These are phyloP conservation scores for Hyphodiscus hymeniophilus DNA, from an alignment of 495 filamentous ascomycete species.

Conservation along the genomic window DNA sequence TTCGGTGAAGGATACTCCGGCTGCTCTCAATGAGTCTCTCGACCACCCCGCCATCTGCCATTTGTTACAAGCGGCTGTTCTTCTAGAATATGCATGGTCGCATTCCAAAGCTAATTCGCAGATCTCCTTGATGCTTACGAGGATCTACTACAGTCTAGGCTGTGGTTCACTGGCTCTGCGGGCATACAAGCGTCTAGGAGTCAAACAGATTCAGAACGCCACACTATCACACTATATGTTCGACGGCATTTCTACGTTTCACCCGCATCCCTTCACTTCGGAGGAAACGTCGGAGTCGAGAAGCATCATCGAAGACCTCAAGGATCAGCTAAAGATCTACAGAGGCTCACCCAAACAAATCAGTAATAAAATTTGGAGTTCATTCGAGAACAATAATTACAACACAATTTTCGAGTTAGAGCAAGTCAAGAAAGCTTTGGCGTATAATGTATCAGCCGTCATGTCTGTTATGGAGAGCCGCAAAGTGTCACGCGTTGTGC, in stretches of 20 bases:
- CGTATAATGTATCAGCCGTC: conserved; percentile 32
- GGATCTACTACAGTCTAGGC: conserved; percentile 39
- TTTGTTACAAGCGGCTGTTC: conserved; percentile 36
- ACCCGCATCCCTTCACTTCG: conserved; percentile 33
- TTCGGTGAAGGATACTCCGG: conserved; percentile 10
- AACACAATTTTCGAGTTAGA: conserved; percentile 33
- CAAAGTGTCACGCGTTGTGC: conserved; percentile 30
- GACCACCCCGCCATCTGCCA: conserved; percentile 2
- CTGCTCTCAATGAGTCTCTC: not conserved
- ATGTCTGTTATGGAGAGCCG: conserved; percentile 37
- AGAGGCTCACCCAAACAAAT: conserved; percentile 28
- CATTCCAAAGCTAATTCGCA: conserved; percentile 29
- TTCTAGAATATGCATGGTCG: conserved; percentile 35
- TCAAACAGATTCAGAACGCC: conserved; percentile 44
- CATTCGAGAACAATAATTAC: conserved; percentile 37
- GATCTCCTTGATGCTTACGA: conserved; percentile 34
- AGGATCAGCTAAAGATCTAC: conserved; percentile 29
- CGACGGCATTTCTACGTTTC: conserved; percentile 42
- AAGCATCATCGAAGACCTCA: conserved; percentile 6
- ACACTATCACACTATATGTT: conserved; percentile 37
- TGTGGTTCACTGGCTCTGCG: conserved; percentile 30
- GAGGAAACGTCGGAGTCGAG: conserved; percentile 7
- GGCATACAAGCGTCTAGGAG: conserved; percentile 34
- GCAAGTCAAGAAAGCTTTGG: conserved; percentile 28
- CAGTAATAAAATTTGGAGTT: conserved; percentile 32